These are phyloP conservation scores for Phytophthora palmivora DNA, from an alignment of 352 stramenopile species.

Conservation along the genomic window DNA sequence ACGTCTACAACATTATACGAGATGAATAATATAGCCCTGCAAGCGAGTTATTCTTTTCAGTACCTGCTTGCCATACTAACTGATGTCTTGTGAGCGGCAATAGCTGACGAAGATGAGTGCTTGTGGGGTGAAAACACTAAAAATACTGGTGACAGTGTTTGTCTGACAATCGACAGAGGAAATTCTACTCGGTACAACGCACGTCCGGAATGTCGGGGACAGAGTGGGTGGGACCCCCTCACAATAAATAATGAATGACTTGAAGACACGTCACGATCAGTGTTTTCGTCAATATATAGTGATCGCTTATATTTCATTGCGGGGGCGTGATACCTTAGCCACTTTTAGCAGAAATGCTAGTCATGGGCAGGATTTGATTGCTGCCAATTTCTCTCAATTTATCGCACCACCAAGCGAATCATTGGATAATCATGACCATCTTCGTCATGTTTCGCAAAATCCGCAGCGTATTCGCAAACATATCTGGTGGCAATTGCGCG, in stretches of 20 bases:
- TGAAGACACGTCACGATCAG: constrained; percentile 53
- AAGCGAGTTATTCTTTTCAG: not conserved
- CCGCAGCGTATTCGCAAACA: too few relatives aligned
- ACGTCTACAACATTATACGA: constrained; percentile 28
- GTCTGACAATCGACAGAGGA: constrained; percentile 42
- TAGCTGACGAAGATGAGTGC: too few relatives aligned
- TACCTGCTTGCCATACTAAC: constrained; percentile 27
- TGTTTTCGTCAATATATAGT: constrained; percentile 47
- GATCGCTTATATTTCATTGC: constrained; percentile 42
- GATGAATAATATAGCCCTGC: not conserved
- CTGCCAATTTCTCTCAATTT: constrained; percentile 65
- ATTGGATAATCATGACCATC: too few relatives aligned
- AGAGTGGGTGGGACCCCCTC: too few relatives aligned
- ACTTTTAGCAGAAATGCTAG: constrained; percentile 68
- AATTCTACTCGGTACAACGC: too few relatives aligned
- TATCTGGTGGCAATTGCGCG: too few relatives aligned
- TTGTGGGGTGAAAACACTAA: too few relatives aligned
- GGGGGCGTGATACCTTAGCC: constrained; percentile 46
- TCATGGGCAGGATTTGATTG: constrained; percentile 68
- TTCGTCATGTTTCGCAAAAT: too few relatives aligned
- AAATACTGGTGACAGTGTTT: too few relatives aligned
- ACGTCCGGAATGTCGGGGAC: too few relatives aligned
- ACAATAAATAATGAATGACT: constrained; percentile 17
- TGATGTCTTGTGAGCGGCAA: constrained; percentile 37
- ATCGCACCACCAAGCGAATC: constrained; percentile 51